Evolutionary conservation across 768 basidiomycete species (phyloP), one percentile per base, ranked within the genome.

Genomic region (Gloeostereum incarnatum): DNA sequence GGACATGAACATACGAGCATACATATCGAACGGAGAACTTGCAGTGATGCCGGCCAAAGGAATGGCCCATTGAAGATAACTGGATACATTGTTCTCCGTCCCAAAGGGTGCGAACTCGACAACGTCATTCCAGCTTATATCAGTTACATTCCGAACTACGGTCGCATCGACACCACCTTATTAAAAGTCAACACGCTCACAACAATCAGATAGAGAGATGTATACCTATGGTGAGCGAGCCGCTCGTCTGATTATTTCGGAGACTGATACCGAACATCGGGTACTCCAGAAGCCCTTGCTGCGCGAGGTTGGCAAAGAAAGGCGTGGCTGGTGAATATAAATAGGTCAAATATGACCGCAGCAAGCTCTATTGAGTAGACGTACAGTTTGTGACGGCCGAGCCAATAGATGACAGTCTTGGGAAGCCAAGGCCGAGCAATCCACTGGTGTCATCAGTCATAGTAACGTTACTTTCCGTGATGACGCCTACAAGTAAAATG

Each of bases 1-100:
- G 18, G 16, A 21, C n/a, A 36, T 8, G 11, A 36, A 35, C 16
- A 36, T 17, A 5, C 23, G 26, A 42, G 19, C 26, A n/a, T 5
- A 21, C 3, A 19, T 16, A 19, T 23, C 22, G 32, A 22, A 32
- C 27, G 21, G 19, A 6, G 1, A 25, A 45, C 69, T 26, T 46
- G 85, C 83, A 34, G 33, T 19, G 11, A 44, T 19, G n/a, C 35
- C 26, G 1, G 68, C 56, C 29, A 88, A 51, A 2, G 72, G 73
- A 42, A 87, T 75, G 0, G 73, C 72, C 86, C 86, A 89, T 42
- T 80, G 76, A 31, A 89, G 60, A 46, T 88, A 88, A 45, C 78
- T 80, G 3, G 85, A 78, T 10, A 64, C 53, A 44, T 75, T 79
- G 43, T 60, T 71, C 45, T 73, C 71, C 4, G 61, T 54, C 5